Conservation (phyloP, 139 green algal genomes). For the Bryopsis sp. region DNA sequence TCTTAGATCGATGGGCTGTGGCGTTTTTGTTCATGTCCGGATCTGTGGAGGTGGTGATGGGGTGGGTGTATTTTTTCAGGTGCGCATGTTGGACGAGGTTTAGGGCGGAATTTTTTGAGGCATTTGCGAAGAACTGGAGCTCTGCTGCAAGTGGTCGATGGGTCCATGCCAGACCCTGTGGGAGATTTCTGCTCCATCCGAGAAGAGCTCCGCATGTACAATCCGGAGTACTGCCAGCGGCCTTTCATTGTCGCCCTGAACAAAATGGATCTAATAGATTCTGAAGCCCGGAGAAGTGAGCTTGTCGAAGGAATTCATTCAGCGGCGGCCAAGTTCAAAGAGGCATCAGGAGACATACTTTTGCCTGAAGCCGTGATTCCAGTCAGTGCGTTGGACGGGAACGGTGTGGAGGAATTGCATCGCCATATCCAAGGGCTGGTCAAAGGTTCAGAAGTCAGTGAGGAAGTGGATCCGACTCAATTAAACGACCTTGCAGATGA, state of each 20-base stretch:
- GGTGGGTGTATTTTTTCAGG: slow-evolving; percentile 19
- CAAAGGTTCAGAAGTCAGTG: no score
- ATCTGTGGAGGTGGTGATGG: no score
- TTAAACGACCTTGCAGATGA: no score
- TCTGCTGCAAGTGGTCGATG: slow-evolving; percentile 77
- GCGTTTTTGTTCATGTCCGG: no score
- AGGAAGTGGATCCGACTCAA: no score
- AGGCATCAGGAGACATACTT: background rate
- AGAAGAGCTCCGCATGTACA: slow-evolving; percentile 88
- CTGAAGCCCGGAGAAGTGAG: background rate
- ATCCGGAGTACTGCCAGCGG: slow-evolving; percentile 69
- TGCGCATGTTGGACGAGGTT: slow-evolving; percentile 52
- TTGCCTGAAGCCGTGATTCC: slow-evolving; percentile 16
- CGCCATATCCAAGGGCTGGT: slow-evolving; percentile 13
- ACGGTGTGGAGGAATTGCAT: slow-evolving; percentile 19
- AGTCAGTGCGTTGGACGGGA: slow-evolving; percentile 21
- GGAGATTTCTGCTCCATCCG: slow-evolving; percentile 56
- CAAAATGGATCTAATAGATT: slow-evolving; percentile 64
- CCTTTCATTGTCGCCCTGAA: slow-evolving; percentile 74
- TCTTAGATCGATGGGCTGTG: no score
- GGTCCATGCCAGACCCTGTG: slow-evolving; percentile 42
- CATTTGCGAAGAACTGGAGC: slow-evolving; percentile 64
- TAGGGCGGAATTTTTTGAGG: slow-evolving; percentile 80
- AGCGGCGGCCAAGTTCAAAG: background rate
- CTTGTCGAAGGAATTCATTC: background rate